Conservation (phyloP, 192 early-diverging fungal species). For the Paraglomus brasilianum region DNA sequence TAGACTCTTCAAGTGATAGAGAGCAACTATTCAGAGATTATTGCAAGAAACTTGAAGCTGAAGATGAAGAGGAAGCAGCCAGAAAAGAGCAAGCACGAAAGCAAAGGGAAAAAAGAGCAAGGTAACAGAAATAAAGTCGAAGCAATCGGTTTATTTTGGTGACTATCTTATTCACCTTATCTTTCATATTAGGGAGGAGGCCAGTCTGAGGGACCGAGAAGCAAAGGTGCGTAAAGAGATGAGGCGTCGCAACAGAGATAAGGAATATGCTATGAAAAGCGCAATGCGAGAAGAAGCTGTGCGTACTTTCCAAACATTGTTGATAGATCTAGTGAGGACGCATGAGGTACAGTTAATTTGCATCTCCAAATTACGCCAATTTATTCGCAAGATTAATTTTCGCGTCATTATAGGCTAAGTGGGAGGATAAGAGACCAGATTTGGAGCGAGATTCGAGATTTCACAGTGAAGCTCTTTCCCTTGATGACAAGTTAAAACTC, state of each 20-base stretch:
- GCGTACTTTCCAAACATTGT: conserved; percentile 42
- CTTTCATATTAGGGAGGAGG: conserved; percentile 45
- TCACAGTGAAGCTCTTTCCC: conserved; percentile 36
- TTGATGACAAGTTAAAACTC: conserved; percentile 35
- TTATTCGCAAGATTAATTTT: neutral
- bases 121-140: neutral
- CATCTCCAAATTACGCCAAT: neutral
- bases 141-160: neutral
- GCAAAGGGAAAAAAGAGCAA: conserved; percentile 25
- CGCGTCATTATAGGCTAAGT: conserved; percentile 23
- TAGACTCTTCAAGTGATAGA: conserved; percentile 59
- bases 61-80: conserved; percentile 34
- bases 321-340: conserved; percentile 51
- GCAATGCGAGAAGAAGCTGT: conserved; percentile 45
- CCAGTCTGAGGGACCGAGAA: conserved; percentile 56
- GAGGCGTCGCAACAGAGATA: conserved; percentile 40
- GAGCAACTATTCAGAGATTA: conserved; percentile 74
- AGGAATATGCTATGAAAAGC: conserved; percentile 31
- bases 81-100: conserved; percentile 24
- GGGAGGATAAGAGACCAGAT: conserved; percentile 34
- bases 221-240: conserved; percentile 50
- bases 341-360: conserved; percentile 41
- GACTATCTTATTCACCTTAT: neutral
- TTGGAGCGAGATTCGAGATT: conserved; percentile 49
- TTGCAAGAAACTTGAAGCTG: conserved; percentile 44